These are phyloP conservation scores for Talaromyces sp. DNA, from an alignment of 2,329 filamentous ascomycete species.

Conservation along the genomic window DNA sequence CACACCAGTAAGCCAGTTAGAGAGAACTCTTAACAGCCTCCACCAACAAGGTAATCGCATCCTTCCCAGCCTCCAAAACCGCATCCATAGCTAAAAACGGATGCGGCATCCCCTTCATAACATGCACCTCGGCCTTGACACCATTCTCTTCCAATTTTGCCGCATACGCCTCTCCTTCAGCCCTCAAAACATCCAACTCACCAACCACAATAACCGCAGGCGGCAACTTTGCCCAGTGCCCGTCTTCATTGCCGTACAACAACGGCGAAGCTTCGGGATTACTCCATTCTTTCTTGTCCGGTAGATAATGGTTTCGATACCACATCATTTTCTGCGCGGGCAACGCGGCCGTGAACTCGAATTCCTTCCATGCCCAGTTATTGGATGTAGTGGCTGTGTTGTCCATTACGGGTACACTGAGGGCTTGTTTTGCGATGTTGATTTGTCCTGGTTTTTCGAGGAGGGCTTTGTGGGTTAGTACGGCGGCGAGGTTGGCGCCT, in stretches of 20 bases:
- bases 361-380: conserved; percentile 47
- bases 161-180: conserved; percentile 51
- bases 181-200: conserved; percentile 53
- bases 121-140: conserved; percentile 45
- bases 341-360: conserved; percentile 49
- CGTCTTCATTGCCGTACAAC: conserved; percentile 43
- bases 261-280: conserved; percentile 53
- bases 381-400: conserved; percentile 48
- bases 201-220: conserved; percentile 51
- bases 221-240: conserved; percentile 45
- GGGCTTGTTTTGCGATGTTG: conserved; percentile 46
- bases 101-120: conserved; percentile 54
- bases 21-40: conserved; percentile 24
- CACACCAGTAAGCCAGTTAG: not conserved
- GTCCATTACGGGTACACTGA: conserved; percentile 55
- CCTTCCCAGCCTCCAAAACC: conserved; percentile 47
- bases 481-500: conserved; percentile 49
- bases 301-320: conserved; percentile 56
- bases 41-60: conserved; percentile 47
- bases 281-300: conserved; percentile 41
- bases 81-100: conserved; percentile 57
- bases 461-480: conserved; percentile 50
- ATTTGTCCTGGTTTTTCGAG: conserved; percentile 33
- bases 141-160: conserved; percentile 45
- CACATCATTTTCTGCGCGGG: conserved; percentile 56